Conservation (phyloP, 805 yeast species). For the Zygoascus tannicola region DNA sequence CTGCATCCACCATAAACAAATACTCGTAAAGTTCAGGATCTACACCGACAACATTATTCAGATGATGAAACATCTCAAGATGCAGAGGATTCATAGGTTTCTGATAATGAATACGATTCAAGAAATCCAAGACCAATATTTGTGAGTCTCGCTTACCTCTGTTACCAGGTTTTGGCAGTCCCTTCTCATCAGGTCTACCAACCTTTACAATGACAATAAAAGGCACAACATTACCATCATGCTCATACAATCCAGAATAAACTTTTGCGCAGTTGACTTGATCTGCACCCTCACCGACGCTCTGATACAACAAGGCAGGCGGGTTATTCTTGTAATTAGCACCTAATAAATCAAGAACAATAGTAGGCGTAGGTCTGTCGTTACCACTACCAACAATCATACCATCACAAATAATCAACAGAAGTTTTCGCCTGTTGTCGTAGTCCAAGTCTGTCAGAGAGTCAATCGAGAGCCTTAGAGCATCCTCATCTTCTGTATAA, state of each 20-base stretch:
- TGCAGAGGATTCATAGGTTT: slow-evolving; percentile 53
- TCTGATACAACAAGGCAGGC: slow-evolving; percentile 43
- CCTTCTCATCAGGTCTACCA: slow-evolving; percentile 46
- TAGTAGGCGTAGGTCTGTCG: slow-evolving; percentile 46
- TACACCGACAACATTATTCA: slow-evolving; percentile 50
- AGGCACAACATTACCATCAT: slow-evolving; percentile 46
- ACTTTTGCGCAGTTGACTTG: slow-evolving; percentile 55
- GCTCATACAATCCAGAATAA: slow-evolving; percentile 52
- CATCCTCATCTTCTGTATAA: slow-evolving; percentile 50
- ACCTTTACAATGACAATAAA: slow-evolving; percentile 45
- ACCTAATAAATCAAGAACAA: slow-evolving; percentile 39
- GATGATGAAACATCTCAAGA: slow-evolving; percentile 42
- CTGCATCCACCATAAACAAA: slow-evolving; percentile 55
- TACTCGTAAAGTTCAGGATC: slow-evolving; percentile 53
- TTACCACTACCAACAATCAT: slow-evolving; percentile 52
- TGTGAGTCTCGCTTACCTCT: slow-evolving; percentile 62
- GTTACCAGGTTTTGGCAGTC: slow-evolving; percentile 41
- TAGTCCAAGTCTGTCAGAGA: slow-evolving; percentile 47
- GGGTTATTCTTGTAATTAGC: slow-evolving; percentile 40
- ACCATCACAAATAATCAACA: slow-evolving; percentile 53
- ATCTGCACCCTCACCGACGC: slow-evolving; percentile 51
- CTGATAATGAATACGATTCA: slow-evolving; percentile 50
- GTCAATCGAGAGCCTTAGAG: slow-evolving; percentile 47
- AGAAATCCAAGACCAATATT: slow-evolving; percentile 46
- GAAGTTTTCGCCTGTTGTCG: slow-evolving; percentile 47